These are phyloP conservation scores for Leucogyrophana mollusca DNA, from an alignment of 768 basidiomycete species.

Conservation along the genomic window DNA sequence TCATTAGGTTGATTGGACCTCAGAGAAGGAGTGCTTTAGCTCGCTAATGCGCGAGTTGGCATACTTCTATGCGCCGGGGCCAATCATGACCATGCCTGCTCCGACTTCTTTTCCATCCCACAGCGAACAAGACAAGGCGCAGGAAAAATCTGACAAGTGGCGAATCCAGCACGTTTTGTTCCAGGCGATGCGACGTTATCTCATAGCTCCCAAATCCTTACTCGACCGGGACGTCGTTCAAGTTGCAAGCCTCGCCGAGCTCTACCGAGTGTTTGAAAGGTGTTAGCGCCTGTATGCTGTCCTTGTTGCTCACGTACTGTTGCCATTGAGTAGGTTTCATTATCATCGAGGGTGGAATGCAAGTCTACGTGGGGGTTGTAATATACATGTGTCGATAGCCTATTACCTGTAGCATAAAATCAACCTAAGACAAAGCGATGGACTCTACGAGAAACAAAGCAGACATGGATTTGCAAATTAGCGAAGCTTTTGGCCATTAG, in stretches of 20 bases:
- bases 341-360: too few relatives aligned
- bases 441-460: too few relatives aligned
- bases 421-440: too few relatives aligned
- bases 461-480: too few relatives aligned
- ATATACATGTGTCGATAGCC: too few relatives aligned
- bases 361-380: too few relatives aligned
- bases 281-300: slow-evolving; percentile 35
- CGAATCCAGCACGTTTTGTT: slow-evolving; percentile 91
- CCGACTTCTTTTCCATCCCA: slow-evolving; percentile 16
- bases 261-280: slow-evolving; percentile 94
- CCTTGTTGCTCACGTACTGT: too few relatives aligned
- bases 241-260: slow-evolving; percentile 84
- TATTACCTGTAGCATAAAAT: too few relatives aligned
- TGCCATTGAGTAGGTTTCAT: too few relatives aligned
- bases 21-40: slow-evolving; percentile 83
- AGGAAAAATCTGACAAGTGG: slow-evolving; percentile 69
- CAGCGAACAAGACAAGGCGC: slow-evolving; percentile 32
- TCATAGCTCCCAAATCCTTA: slow-evolving; percentile 63
- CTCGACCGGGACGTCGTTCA: slow-evolving; percentile 78
- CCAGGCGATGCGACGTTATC: slow-evolving; percentile 78
- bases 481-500: slow-evolving; percentile 36
- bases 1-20: slow-evolving; percentile 81
- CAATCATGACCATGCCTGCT: slow-evolving; percentile 28
- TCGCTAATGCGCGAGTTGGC: slow-evolving; percentile 87
- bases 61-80: slow-evolving; percentile 83